Conservation (phyloP, 495 filamentous ascomycete genomes). For the Penicillium roqueforti region DNA sequence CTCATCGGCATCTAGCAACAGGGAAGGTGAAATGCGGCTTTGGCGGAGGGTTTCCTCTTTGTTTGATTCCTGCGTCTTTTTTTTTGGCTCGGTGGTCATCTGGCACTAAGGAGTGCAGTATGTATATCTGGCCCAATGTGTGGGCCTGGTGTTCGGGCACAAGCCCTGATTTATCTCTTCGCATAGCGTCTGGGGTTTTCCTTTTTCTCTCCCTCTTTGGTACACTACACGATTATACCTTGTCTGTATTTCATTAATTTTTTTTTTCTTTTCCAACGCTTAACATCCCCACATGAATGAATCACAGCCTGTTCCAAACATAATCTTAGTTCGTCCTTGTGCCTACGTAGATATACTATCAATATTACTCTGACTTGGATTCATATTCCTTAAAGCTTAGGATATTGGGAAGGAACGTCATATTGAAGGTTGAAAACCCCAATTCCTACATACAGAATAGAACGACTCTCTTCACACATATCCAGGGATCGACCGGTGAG, state of each 20-base stretch:
- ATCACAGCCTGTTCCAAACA: background rate
- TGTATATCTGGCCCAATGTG: constrained; percentile 12
- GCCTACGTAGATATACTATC: background rate
- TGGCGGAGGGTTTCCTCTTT: background rate
- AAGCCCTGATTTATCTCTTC: constrained; percentile 34
- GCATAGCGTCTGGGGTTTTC: constrained; percentile 45
- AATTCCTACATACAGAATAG: no score
- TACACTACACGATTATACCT: constrained; percentile 4
- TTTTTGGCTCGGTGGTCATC: background rate
- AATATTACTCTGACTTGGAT: background rate
- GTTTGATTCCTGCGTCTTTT: background rate
- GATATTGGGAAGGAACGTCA: no score
- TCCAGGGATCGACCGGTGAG: no score
- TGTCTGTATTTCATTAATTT: background rate
- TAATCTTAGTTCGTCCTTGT: background rate
- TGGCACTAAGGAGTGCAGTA: constrained; percentile 19
- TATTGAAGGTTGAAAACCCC: no score
- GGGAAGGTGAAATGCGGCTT: background rate
- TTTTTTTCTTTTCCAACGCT: background rate
- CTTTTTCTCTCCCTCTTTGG: constrained; percentile 7
- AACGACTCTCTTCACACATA: no score
- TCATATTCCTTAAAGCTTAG: no score
- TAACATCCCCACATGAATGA: background rate
- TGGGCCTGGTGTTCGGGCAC: constrained; percentile 10
- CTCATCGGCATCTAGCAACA: background rate